Base-by-base conservation (phyloP, 352 stramenopile genomes). In the Globisporangium canariense region DNA sequence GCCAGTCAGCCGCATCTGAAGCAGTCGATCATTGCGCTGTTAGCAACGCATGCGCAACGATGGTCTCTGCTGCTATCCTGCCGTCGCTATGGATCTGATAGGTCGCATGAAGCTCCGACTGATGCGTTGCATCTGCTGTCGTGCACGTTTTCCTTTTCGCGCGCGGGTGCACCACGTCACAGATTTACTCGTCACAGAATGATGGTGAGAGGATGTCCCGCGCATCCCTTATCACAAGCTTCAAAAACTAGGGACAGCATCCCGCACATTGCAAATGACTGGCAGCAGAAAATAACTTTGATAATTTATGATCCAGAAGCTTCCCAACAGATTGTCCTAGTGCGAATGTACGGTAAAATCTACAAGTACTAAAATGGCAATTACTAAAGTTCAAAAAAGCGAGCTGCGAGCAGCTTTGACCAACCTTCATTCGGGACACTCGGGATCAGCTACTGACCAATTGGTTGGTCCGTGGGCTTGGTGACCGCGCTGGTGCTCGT, bases 401-500 rank as follows among this genome's bases (percentile, higher is more conserved):
- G 34, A 40, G 11, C 8, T 40, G 10, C 10, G 32, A 51, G 7
- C 20, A 40, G 22, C 38, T 61, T 20, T 7, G 18, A 4, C 1
- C 22, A 32, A 14, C 14, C 8, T 22, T 10, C 1, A 32, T 36
- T 45, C 60, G 60, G 60, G 49, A 65, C 49, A 30, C 36, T 60
- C 60, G 60, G 60, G 40, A 58, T 25, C 25, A 25, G 14, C 18
- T 11, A 45, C 18, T 28, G 50, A 53, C 30, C 30, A 58, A 58
- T 58, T 25, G 52, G 52, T 65, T 65, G 60, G 60, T 65, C 7
- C 32, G 36, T 38, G 47, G 20, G 59, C 59, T 36, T 38, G 49
- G 46, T 36, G 43, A 25, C 30, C 8, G 1, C 34, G 34, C 36
- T 36, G 36, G 38, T 10, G 25, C 25, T 40, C 34, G 34, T 3